phyloP scores from a whole-genome alignment of 2,329 filamentous ascomycete species.

The Penicillium capsulatum region DNA sequence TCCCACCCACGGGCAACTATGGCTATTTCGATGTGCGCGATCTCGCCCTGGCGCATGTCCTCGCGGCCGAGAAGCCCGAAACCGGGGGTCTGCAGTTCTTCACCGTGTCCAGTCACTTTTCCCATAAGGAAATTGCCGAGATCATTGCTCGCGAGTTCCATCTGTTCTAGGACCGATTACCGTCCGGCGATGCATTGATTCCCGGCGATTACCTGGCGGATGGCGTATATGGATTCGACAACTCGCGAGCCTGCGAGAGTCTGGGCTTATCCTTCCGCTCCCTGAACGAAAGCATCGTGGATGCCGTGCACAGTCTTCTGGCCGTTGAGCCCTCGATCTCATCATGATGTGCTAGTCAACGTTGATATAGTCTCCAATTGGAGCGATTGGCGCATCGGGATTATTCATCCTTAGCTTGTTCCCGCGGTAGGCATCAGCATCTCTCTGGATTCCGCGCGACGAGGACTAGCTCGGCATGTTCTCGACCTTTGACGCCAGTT shows the following conservation, averaged over 20 bases:
- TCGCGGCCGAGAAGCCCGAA: slow-evolving; percentile 37
- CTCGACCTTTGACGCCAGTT: slow-evolving; percentile 6
- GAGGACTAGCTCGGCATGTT: slow-evolving; percentile 4
- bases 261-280: slow-evolving; percentile 30
- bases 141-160: slow-evolving; percentile 37
- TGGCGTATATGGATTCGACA: slow-evolving; percentile 28
- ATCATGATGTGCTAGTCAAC: too few species aligned
- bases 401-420: too few species aligned
- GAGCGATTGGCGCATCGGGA: too few species aligned
- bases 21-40: slow-evolving; percentile 51
- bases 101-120: slow-evolving; percentile 34
- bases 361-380: too few species aligned
- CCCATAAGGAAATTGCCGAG: slow-evolving; percentile 36
- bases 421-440: too few species aligned
- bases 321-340: slow-evolving; percentile 4
- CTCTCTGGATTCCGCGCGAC: too few species aligned
- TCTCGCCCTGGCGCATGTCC: slow-evolving; percentile 40
- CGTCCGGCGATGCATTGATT: slow-evolving; percentile 22
- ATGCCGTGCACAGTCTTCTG: slow-evolving; percentile 25
- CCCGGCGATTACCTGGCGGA: slow-evolving; percentile 16
- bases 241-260: slow-evolving; percentile 28
- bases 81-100: slow-evolving; percentile 41
- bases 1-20: slow-evolving; percentile 55
- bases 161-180: slow-evolving; percentile 32
- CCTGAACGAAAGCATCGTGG: slow-evolving; percentile 27